Evolutionary conservation across 495 filamentous ascomycete species (phyloP).

Genomic region (Thozetella sp.): DNA sequence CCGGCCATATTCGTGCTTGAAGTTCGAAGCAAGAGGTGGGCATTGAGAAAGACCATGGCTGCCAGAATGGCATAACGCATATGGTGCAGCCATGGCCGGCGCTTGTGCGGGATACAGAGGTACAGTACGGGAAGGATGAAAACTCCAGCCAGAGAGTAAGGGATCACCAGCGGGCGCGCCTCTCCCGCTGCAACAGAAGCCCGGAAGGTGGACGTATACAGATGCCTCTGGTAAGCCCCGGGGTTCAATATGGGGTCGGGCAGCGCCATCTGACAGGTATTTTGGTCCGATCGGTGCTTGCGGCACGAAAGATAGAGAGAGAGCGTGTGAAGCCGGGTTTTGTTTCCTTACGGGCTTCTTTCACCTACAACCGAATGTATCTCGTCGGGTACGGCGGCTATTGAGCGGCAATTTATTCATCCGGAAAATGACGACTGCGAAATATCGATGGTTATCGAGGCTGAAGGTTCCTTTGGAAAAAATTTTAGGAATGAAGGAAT

Average conservation of each 20-base stretch:
- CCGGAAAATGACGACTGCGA: too few relatives aligned
- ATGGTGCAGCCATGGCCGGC: slow-evolving; percentile 43
- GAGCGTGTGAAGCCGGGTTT: too few relatives aligned
- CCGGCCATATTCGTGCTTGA: slow-evolving; percentile 58
- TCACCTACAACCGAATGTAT: too few relatives aligned
- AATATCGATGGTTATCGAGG: too few relatives aligned
- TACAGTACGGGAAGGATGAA: slow-evolving; percentile 55
- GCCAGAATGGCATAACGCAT: slow-evolving; percentile 57
- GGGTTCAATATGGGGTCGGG: slow-evolving; percentile 7
- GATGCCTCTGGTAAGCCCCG: slow-evolving; percentile 5
- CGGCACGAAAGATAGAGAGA: too few relatives aligned
- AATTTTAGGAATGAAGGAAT: too few relatives aligned
- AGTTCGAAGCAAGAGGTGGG: slow-evolving; percentile 47
- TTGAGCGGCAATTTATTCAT: too few relatives aligned
- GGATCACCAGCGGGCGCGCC: slow-evolving; percentile 56
- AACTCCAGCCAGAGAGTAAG: slow-evolving; percentile 49
- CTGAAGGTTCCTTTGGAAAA: too few relatives aligned
- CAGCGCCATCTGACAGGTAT: neutral
- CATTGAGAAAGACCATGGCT: slow-evolving; percentile 30
- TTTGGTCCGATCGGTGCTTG: neutral
- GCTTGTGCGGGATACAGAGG: slow-evolving; percentile 59
- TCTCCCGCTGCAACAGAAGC: slow-evolving; percentile 24
- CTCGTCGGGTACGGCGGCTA: too few relatives aligned
- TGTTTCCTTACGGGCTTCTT: too few relatives aligned
- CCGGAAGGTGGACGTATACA: slow-evolving; percentile 13